Conservation (phyloP, 208 protist genomes). For the Crithidia acanthocephali region DNA sequence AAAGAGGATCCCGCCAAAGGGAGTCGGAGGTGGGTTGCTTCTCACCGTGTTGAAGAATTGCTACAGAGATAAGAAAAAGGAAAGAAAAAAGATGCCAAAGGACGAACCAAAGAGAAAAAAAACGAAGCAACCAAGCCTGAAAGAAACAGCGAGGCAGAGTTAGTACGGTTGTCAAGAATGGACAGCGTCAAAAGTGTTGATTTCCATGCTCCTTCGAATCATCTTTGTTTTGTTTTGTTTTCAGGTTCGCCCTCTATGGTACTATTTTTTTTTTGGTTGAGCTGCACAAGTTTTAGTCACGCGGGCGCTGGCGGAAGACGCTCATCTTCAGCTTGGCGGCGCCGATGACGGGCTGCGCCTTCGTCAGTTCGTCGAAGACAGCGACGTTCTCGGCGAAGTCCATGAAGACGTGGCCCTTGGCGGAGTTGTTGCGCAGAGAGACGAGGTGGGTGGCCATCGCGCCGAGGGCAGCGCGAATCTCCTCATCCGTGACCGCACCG, state of each 20-base stretch:
- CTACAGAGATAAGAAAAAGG: conserved; percentile 13
- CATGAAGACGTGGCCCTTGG: conserved; percentile 81
- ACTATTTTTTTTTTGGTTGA: no score
- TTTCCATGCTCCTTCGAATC: background rate
- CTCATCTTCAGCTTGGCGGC: conserved; percentile 59
- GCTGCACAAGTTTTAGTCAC: no score
- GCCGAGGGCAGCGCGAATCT: conserved; percentile 76
- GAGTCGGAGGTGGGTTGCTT: background rate
- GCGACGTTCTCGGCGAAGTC: conserved; percentile 79
- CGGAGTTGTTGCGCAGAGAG: conserved; percentile 86
- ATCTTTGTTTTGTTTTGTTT: background rate
- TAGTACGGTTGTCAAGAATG: no score
- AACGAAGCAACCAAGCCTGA: background rate
- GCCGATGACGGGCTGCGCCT: conserved; percentile 51
- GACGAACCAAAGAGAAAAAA: background rate
- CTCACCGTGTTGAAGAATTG: conserved; percentile 4
- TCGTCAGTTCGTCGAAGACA: conserved; percentile 60
- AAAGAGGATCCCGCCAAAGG: background rate
- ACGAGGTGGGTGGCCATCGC: conserved; percentile 55
- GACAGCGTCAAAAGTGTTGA: no score
- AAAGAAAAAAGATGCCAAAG: background rate
- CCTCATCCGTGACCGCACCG: conserved; percentile 72
- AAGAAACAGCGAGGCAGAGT: background rate
- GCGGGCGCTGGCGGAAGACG: conserved; percentile 77
- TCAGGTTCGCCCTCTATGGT: background rate